Conservation (phyloP, 805 yeast genomes). For the Barnettozyma vustinii region DNA sequence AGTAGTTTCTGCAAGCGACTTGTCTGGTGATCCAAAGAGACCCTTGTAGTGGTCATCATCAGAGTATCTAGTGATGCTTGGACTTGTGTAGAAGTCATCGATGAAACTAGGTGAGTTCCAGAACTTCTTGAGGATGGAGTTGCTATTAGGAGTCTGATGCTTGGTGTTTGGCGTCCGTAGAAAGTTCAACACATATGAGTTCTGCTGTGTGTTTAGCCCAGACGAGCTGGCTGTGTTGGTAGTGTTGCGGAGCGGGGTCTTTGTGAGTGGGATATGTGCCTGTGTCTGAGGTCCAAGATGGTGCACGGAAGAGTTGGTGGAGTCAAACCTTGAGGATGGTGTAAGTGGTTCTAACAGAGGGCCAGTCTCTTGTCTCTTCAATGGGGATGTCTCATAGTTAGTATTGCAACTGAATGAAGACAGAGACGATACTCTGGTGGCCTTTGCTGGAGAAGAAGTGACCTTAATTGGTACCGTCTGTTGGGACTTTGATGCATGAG, state of each 20-base stretch:
- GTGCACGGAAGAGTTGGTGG: slow-evolving; percentile 8
- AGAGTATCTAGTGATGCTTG: slow-evolving; percentile 27
- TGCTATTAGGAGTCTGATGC: slow-evolving; percentile 25
- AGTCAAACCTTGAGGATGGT: slow-evolving; percentile 35
- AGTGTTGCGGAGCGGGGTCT: slow-evolving; percentile 30
- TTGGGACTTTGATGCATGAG: background rate
- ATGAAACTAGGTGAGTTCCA: slow-evolving; percentile 65
- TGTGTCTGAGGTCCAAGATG: background rate
- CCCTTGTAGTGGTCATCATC: slow-evolving; percentile 26
- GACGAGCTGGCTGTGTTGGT: slow-evolving; percentile 10
- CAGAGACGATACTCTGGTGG: slow-evolving; percentile 31
- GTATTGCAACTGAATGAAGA: slow-evolving; percentile 64
- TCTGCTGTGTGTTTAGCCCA: slow-evolving; percentile 9
- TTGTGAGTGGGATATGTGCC: slow-evolving; percentile 15
- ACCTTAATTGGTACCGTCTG: background rate
- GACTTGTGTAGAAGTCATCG: slow-evolving; percentile 62
- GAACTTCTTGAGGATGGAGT: slow-evolving; percentile 42
- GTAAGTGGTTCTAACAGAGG: slow-evolving; percentile 63
- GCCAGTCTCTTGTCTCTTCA: slow-evolving; percentile 53
- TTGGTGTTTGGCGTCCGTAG: slow-evolving; percentile 28
- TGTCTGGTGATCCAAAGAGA: slow-evolving; percentile 34
- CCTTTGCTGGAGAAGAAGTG: slow-evolving; percentile 9
- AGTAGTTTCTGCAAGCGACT: slow-evolving; percentile 7
- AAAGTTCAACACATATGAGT: slow-evolving; percentile 18
- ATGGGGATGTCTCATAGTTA: slow-evolving; percentile 58